These are phyloP conservation scores for Pinus albicaulis DNA, from an alignment of 75 land plant genomes.

Conservation along the genomic window DNA sequence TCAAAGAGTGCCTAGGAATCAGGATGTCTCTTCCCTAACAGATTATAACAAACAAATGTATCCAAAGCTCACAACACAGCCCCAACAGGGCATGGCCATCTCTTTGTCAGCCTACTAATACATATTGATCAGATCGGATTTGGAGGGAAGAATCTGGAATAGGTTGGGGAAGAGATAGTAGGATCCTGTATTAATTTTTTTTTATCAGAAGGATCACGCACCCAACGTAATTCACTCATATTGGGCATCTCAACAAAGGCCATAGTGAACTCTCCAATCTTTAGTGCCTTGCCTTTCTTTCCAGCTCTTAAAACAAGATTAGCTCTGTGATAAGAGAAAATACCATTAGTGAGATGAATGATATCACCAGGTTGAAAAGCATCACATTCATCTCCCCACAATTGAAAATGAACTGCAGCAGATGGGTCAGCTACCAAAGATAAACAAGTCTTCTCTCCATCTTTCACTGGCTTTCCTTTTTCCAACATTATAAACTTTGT, in stretches of 20 bases:
- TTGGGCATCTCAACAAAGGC: conserved; percentile 82
- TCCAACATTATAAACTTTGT: conserved; percentile 80
- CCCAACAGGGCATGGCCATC: too few relatives aligned
- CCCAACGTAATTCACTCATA: conserved; percentile 88
- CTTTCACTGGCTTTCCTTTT: conserved; percentile 42
- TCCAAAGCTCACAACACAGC: too few relatives aligned
- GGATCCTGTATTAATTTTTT: conserved; percentile 39
- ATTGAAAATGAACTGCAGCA: conserved; percentile 86
- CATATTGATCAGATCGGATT: neutral
- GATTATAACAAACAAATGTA: too few relatives aligned
- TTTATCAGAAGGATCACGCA: conserved; percentile 50
- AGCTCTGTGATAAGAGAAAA: conserved; percentile 67
- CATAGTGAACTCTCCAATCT: conserved; percentile 88
- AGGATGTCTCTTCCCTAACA: too few relatives aligned
- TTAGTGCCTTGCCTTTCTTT: conserved; percentile 72
- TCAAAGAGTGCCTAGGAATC: too few relatives aligned
- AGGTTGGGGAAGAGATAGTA: conserved; percentile 31
- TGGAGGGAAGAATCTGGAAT: conserved; percentile 49
- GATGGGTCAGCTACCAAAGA: conserved; percentile 80
- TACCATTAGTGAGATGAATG: conserved; percentile 54
- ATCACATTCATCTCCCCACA: conserved; percentile 85
- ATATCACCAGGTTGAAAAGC: conserved; percentile 85
- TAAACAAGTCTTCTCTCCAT: conserved; percentile 48
- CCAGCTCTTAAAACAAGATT: conserved; percentile 79
- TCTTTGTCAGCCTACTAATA: too few relatives aligned